phyloP scores from a whole-genome alignment of 2,329 filamentous ascomycete genomes.

The Fusarium gaditjirri region DNA sequence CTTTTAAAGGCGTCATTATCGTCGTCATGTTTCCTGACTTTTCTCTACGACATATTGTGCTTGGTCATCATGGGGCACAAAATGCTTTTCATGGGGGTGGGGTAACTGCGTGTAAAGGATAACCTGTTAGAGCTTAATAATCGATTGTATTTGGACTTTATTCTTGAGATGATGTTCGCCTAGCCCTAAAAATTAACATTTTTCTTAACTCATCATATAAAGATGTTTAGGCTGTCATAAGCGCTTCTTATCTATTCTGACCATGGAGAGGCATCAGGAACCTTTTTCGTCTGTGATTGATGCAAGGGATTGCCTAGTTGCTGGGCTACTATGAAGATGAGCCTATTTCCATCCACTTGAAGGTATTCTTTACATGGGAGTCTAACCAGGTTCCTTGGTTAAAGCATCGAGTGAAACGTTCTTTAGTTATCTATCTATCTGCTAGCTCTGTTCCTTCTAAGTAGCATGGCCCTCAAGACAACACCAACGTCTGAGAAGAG shows the following conservation, averaged over 20 bases:
- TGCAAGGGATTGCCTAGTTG: background rate
- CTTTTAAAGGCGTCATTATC: constrained; percentile 48
- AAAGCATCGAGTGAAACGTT: background rate
- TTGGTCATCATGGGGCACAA: constrained; percentile 46
- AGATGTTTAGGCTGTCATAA: background rate
- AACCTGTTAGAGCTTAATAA: constrained; percentile 58
- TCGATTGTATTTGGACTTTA: constrained; percentile 52
- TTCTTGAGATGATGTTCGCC: background rate
- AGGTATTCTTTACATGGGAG: background rate
- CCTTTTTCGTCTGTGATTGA: background rate
- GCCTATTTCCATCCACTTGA: background rate
- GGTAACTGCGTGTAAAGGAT: constrained; percentile 45
- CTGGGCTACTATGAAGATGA: background rate
- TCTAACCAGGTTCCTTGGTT: background rate
- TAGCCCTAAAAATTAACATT: background rate
- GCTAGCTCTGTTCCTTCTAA: background rate
- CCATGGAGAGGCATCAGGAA: background rate
- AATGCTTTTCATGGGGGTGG: constrained; percentile 41
- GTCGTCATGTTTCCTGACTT: constrained; percentile 50
- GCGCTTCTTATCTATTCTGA: background rate
- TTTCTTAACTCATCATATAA: background rate
- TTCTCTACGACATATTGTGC: constrained; percentile 50
- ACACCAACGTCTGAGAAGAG: background rate
- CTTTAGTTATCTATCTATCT: background rate
- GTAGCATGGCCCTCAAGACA: background rate